A percentile compares a stretch with the other conserved stretches of the same genome.
Evolutionary conservation across 140 eudicot species (phyloP).

Genomic region (Anethum foeniculum): DNA sequence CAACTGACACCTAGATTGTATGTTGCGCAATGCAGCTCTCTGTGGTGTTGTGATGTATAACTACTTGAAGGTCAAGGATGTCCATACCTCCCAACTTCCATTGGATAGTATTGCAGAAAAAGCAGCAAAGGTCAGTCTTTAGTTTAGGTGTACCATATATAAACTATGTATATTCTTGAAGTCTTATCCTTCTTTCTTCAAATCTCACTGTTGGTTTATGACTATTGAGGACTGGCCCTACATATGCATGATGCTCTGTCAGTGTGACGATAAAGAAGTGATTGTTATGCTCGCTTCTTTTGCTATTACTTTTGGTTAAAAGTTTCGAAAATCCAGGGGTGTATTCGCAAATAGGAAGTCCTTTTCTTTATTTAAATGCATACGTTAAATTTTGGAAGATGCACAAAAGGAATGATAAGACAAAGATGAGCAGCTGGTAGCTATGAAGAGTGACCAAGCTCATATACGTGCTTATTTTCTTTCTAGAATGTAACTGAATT

Average conservation of each 20-base stretch:
- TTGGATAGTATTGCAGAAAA: slow-evolving; percentile 56
- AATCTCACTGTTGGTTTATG: neutral
- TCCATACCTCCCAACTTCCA: slow-evolving; percentile 54
- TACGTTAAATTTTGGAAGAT: neutral
- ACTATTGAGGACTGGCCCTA: neutral
- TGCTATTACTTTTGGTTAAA: neutral
- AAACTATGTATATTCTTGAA: neutral
- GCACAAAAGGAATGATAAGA: neutral
- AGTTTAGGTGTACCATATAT: neutral
- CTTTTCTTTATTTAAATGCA: neutral
- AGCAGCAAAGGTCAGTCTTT: slow-evolving; percentile 46
- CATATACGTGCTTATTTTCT: too few species aligned
- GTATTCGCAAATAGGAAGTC: neutral
- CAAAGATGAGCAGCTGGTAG: too few species aligned
- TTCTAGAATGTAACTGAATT: neutral
- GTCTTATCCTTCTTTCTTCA: neutral
- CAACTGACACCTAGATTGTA: neutral
- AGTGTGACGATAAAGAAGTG: neutral
- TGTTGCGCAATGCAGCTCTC: slow-evolving; percentile 44
- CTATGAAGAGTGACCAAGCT: too few species aligned
- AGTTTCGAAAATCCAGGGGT: neutral
- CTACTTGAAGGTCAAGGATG: slow-evolving; percentile 84
- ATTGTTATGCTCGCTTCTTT: neutral
- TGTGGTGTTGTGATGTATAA: slow-evolving; percentile 94
- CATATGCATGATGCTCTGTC: neutral